These are phyloP conservation scores for Senna tora DNA, from an alignment of 306 rosid genomes.

Conservation along the genomic window DNA sequence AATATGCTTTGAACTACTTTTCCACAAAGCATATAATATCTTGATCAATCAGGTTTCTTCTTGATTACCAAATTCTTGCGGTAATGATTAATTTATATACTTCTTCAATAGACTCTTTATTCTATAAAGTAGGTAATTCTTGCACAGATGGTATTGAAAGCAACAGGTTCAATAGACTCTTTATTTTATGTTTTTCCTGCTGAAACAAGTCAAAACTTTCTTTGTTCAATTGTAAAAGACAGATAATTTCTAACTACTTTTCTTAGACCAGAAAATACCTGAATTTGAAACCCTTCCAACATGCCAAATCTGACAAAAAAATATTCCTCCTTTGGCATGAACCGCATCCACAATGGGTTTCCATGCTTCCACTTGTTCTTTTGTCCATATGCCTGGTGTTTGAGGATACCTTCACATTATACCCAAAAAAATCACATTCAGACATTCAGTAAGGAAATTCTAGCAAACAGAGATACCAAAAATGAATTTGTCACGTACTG, in stretches of 20 bases:
- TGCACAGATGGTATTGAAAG: no score
- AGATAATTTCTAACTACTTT: neutral
- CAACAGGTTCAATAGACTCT: neutral
- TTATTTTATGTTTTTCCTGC: no score
- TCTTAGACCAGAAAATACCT: constrained; percentile 41
- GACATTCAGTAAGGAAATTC: neutral
- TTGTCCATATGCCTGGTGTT: constrained; percentile 53
- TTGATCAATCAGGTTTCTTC: neutral
- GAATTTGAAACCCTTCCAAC: constrained; percentile 45
- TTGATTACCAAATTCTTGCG: neutral
- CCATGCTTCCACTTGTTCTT: constrained; percentile 63
- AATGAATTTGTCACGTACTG: neutral
- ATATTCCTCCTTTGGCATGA: constrained; percentile 58
- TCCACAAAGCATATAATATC: neutral
- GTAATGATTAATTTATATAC: neutral
- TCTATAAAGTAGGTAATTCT: no score
- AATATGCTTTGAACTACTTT: neutral
- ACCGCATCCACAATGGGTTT: constrained; percentile 55
- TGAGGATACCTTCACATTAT: constrained; percentile 25
- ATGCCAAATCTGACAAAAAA: constrained; percentile 55
- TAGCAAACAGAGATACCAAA: neutral
- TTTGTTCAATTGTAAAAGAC: neutral
- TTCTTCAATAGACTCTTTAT: no score
- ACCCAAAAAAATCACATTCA: neutral
- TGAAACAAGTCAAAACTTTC: neutral